Evolutionary conservation across 192 early-diverging fungal genomes (phyloP), one percentile per base, ranked within the genome.

Genomic region (Backusella sp.): DNA sequence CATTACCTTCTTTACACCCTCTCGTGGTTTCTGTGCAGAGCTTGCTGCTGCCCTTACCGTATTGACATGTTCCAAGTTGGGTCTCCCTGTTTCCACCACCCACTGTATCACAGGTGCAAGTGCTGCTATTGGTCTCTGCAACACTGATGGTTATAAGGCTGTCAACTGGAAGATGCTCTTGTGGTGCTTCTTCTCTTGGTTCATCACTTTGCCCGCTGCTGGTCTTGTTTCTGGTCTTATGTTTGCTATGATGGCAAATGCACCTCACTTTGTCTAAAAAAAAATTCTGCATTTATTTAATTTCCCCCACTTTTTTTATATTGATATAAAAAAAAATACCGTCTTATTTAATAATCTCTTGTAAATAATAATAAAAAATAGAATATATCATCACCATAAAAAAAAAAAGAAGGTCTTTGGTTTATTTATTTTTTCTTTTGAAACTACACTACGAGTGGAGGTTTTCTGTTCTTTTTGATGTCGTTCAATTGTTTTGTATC

Each of bases 71-170:
- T 92, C 92, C 41, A 92, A 92, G 78, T 79, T 96, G 37, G 87
- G 86, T 30, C 84, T 95, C 9, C 94, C 94, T 15, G 93, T 96
- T 12, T 94, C 93, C 17, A 94, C 94, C 2, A 94, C 94, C 15
- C 94, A 95, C 75, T 96, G 93, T 83, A 92, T 94, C 52, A 91
- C 90, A 36, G 93, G 95, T 66, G 90, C 94, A 30, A 91, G 92
- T n/a, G 81, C 90, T 17, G 87, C 86, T 21, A 87, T 96, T 72
- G 94, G 93, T 66, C 85, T 96, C 34, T 91, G 90, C 80, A 90
- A 92, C 62, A 28, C 23, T 9, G 79, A 73, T 59, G 88, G 80
- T 70, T 44, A 44, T 9, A 88, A 85, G 8, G 88, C 90, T 34
- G 74, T 94, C 42, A 95, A 95, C 89, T 95, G 93, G 94, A 89